Percentiles rank a stretch among this genome's conserved stretches.
phyloP scores from a whole-genome alignment of 306 rosid species.

The Trifolium pratense region DNA sequence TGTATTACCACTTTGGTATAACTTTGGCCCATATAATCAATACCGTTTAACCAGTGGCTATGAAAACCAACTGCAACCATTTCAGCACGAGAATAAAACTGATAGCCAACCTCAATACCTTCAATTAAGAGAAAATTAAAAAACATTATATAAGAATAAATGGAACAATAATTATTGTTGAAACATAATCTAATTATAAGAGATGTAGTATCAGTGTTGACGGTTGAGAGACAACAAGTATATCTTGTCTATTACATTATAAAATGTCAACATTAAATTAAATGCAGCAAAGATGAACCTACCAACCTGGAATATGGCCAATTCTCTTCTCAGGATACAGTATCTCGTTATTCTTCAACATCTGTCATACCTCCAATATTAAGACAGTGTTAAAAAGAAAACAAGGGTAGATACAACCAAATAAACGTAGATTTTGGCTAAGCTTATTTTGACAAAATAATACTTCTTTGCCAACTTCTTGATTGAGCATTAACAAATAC shows the following conservation, averaged over 20 bases:
- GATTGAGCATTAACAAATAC: background rate
- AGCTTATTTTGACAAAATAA: background rate
- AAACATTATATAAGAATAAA: conserved; percentile 11
- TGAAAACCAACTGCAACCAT: conserved; percentile 96
- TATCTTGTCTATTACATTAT: background rate
- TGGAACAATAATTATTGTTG: background rate
- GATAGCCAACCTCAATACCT: conserved; percentile 93
- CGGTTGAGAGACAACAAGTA: background rate
- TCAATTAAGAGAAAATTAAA: conserved; percentile 41
- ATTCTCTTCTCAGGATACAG: conserved; percentile 64
- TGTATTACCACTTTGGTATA: conserved; percentile 73
- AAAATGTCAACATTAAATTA: background rate
- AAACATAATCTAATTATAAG: conserved; percentile 2
- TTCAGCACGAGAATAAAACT: conserved; percentile 96
- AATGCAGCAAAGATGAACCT: conserved; percentile 39
- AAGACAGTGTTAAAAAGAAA: conserved; percentile 29
- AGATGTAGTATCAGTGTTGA: conserved; percentile 2
- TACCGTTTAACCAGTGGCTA: conserved; percentile 95
- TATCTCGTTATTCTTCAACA: conserved; percentile 61
- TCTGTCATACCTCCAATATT: conserved; percentile 57
- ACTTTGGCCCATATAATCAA: conserved; percentile 76
- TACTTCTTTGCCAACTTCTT: background rate
- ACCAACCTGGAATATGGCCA: conserved; percentile 84
- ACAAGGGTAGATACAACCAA: conserved; percentile 4
- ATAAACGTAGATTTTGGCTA: background rate